Evolutionary conservation across 2,329 filamentous ascomycete species (phyloP).

Genomic region (Phialophora macrospora): DNA sequence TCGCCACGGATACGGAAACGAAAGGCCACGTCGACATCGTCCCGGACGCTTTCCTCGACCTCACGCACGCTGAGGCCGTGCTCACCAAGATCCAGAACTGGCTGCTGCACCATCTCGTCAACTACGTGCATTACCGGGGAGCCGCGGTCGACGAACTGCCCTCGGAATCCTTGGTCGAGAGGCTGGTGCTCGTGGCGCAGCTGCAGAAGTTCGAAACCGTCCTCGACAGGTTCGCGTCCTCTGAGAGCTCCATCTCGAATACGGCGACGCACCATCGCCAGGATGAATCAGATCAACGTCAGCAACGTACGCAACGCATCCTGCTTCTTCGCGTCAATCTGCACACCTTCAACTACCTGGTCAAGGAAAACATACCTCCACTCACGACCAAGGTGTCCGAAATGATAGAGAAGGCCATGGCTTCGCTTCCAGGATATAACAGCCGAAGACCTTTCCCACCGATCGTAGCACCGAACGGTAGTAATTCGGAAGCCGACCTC

Average conservation of each 20-base stretch:
- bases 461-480: background rate
- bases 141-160: slow-evolving; percentile 20
- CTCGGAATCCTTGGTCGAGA: slow-evolving; percentile 2
- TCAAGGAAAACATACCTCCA: slow-evolving; percentile 14
- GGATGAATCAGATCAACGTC: background rate
- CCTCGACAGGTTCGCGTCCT: slow-evolving; percentile 1
- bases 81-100: slow-evolving; percentile 39
- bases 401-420: background rate
- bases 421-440: background rate
- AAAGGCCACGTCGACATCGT: slow-evolving; percentile 17
- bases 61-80: slow-evolving; percentile 30
- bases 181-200: slow-evolving; percentile 1
- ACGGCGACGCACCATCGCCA: background rate
- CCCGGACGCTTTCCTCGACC: slow-evolving; percentile 9
- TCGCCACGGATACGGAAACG: slow-evolving; percentile 21
- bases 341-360: slow-evolving; percentile 9
- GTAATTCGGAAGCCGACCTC: slow-evolving; percentile 1
- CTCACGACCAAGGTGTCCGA: background rate
- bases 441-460: background rate
- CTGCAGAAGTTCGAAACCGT: slow-evolving; percentile 8
- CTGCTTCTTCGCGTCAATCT: slow-evolving; percentile 6
- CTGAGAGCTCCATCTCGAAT: background rate
- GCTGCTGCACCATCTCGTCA: slow-evolving; percentile 36
- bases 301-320: slow-evolving; percentile 8
- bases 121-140: slow-evolving; percentile 26